These are phyloP conservation scores for Globisporangium paroecandrum DNA, from an alignment of 352 stramenopile genomes.

Conservation along the genomic window DNA sequence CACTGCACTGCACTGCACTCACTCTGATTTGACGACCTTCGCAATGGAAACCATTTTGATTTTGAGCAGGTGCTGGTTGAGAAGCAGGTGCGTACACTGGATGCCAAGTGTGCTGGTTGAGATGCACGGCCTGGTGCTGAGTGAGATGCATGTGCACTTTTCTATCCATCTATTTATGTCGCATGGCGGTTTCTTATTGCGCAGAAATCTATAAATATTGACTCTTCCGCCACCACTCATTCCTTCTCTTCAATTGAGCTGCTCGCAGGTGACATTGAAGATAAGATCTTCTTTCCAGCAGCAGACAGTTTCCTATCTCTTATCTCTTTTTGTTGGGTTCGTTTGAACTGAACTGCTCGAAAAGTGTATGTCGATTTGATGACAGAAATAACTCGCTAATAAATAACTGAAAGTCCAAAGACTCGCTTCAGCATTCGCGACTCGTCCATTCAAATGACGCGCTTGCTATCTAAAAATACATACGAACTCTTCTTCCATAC, in stretches of 20 bases:
- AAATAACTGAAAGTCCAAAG: not conserved
- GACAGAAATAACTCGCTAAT: not conserved
- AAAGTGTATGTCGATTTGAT: not conserved
- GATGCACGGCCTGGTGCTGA: not conserved
- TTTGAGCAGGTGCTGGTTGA: not conserved
- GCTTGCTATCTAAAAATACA: not conserved
- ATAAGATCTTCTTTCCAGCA: not conserved
- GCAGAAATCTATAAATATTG: not conserved
- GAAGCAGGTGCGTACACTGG: not conserved
- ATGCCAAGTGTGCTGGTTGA: not conserved
- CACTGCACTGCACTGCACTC: not conserved
- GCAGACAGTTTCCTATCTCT: too few species aligned
- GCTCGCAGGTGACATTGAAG: not conserved
- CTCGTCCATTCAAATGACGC: not conserved
- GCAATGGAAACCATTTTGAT: not conserved
- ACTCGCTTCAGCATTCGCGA: not conserved
- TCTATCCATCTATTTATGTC: conserved; percentile 2
- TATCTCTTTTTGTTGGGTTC: not conserved
- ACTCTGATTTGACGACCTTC: not conserved
- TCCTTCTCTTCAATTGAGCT: not conserved
- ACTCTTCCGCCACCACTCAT: not conserved
- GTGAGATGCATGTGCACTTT: not conserved
- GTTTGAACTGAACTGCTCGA: not conserved
- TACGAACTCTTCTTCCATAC: not conserved
- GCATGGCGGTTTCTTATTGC: not conserved